Evolutionary conservation across 2,329 filamentous ascomycete species (phyloP).

Genomic region (Epichloe hybrida): DNA sequence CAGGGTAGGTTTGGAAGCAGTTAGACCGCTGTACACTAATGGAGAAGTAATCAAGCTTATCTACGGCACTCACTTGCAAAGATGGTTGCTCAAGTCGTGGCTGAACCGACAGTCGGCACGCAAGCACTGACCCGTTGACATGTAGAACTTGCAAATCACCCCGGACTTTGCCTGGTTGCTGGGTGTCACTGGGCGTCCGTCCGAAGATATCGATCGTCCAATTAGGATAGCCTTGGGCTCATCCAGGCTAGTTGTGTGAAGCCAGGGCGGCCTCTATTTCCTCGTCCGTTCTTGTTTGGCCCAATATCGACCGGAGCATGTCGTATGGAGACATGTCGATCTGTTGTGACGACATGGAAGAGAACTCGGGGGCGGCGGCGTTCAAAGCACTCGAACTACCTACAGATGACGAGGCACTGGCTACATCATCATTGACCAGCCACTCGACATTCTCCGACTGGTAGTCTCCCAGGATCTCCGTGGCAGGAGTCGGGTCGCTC

Average conservation of each 20-base stretch:
- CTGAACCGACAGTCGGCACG: constrained; percentile 94
- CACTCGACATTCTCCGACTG: constrained; percentile 94
- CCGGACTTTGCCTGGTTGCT: constrained; percentile 65
- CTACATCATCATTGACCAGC: constrained; percentile 81
- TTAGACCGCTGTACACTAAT: background rate
- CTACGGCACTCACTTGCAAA: constrained; percentile 78
- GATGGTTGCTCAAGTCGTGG: constrained; percentile 85
- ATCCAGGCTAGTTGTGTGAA: constrained; percentile 53
- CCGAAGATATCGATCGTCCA: constrained; percentile 76
- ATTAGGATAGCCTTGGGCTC: constrained; percentile 62
- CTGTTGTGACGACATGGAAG: constrained; percentile 45
- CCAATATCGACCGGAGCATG: constrained; percentile 88
- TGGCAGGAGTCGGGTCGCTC: constrained; percentile 65
- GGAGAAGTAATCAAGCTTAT: background rate
- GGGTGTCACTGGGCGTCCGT: constrained; percentile 64
- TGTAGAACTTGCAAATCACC: constrained; percentile 92
- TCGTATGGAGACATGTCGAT: constrained; percentile 96
- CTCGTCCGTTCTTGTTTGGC: constrained; percentile 78
- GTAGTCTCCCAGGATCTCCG: constrained; percentile 80
- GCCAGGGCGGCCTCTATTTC: constrained; percentile 89
- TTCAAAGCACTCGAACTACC: constrained; percentile 59
- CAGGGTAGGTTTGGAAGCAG: background rate
- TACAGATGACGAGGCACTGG: constrained; percentile 63
- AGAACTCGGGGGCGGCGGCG: constrained; percentile 68
- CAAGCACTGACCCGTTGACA: constrained; percentile 89